Base-by-base conservation (phyloP, 2,329 filamentous ascomycete species). In the Penicillium sp. region DNA sequence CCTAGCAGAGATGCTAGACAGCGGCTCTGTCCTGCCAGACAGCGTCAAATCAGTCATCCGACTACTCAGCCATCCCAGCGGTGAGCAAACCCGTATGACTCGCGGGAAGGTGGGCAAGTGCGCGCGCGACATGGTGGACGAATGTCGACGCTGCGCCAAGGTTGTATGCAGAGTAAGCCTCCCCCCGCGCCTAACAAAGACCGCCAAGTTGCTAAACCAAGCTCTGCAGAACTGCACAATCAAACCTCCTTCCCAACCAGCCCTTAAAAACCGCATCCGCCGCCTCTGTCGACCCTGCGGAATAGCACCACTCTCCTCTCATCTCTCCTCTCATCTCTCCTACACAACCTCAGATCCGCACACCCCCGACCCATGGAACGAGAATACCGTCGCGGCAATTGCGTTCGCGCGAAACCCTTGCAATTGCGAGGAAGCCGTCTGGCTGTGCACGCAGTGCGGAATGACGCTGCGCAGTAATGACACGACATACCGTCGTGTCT, bases 361-460 rank as follows among this genome's bases (percentile, higher is more conserved):
- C 81, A 1, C 71, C 70, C 1, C 55, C 49, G 55, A 58, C 39
- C 29, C 52, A 2, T 35, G 29, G 23, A 27, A 45, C 9, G 35
- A 49, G 48, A 45, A n/a, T 38, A 50, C 29, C 35, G 50, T 43
- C 60, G 77, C 69, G 64, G 80, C 62, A 7, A 29, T 25, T 55
- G 84, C 65, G 55, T 87, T 75, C 70, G 77, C 76, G 71, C 83
- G 70, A 75, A 84, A 62, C 57, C 82, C 73, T 67, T 93, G 83
- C 80, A 84, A 73, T 10, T 87, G 84, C 63, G 74, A 77, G 38
- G 76, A 76, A 29, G 71, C 70, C 0, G 86, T 96, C 47, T 97
- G 91, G 89, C 85, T 97, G 27, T 97, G 93, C 74, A 86, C 89
- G 62, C 86, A 89, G 1, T 97, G 93, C 66, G 91, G 92, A 1